Evolutionary conservation across 495 filamentous ascomycete genomes (phyloP).

Genomic region (Hypoxylon trugodes): DNA sequence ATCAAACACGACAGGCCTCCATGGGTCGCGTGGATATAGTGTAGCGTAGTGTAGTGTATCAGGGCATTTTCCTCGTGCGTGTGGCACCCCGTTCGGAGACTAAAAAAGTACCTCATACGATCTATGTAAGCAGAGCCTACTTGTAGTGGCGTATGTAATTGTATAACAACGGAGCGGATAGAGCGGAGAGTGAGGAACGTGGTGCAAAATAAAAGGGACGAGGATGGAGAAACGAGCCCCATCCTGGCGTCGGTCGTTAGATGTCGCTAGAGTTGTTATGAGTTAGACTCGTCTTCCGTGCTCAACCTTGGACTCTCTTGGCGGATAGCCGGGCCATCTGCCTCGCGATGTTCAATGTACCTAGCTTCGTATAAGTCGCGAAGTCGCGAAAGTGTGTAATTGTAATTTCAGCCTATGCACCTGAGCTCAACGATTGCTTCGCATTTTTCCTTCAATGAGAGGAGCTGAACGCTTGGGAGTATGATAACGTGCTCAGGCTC

Average conservation of each 20-base stretch:
- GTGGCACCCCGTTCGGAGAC: too few relatives aligned
- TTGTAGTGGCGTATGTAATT: conserved; percentile 5
- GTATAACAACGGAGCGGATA: conserved; percentile 24
- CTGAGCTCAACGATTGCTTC: too few relatives aligned
- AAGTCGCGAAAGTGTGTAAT: conserved; percentile 1
- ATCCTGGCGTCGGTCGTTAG: neutral
- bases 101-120: too few relatives aligned
- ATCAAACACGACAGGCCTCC: conserved; percentile 34
- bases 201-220: conserved; percentile 39
- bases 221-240: conserved; percentile 28
- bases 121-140: too few relatives aligned
- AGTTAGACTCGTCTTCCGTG: conserved; percentile 15
- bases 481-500: neutral
- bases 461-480: too few relatives aligned
- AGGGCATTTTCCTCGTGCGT: conserved; percentile 8
- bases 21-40: conserved; percentile 19
- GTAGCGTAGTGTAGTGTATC: conserved; percentile 23
- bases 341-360: neutral
- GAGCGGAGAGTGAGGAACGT: conserved; percentile 25
- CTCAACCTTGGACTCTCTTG: conserved; percentile 12
- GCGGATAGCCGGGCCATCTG: conserved; percentile 20
- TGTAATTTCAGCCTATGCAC: too few relatives aligned
- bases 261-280: conserved; percentile 7
- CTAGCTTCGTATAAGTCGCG: neutral
- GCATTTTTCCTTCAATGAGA: too few relatives aligned